Percentiles rank a stretch among this genome's conserved stretches.
Conservation (phyloP, 768 basidiomycete genomes). For the Russula dissimulans region DNA sequence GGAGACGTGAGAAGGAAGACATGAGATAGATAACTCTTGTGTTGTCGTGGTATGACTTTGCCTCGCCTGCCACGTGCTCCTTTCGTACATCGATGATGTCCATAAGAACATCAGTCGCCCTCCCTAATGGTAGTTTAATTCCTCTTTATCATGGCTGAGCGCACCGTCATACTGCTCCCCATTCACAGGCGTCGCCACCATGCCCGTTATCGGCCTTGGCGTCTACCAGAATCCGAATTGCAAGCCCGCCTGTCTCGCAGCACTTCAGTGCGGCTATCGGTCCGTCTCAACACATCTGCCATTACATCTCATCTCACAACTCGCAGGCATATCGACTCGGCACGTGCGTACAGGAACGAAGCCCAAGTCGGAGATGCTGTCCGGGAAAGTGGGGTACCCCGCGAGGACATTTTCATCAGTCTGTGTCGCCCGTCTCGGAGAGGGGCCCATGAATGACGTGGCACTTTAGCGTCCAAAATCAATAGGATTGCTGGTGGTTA, state of each 20-base stretch:
- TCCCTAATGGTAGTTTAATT: slow-evolving; percentile 5
- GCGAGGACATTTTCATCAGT: slow-evolving; percentile 69
- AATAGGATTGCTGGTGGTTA: slow-evolving; percentile 11
- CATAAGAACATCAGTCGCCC: not conserved
- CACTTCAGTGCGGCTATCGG: slow-evolving; percentile 61
- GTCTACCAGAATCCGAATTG: slow-evolving; percentile 61
- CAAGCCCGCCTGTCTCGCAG: slow-evolving; percentile 46
- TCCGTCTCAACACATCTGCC: slow-evolving; percentile 18
- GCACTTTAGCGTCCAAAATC: slow-evolving; percentile 16
- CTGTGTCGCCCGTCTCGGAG: slow-evolving; percentile 19
- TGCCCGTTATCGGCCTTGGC: slow-evolving; percentile 61
- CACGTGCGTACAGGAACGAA: slow-evolving; percentile 62
- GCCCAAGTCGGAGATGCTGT: slow-evolving; percentile 51
- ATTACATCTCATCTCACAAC: too few relatives aligned
- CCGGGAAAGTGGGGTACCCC: slow-evolving; percentile 42
- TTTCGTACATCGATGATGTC: not conserved
- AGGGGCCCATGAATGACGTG: not conserved
- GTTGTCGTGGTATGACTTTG: not conserved
- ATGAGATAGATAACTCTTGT: not conserved
- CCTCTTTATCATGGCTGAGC: slow-evolving; percentile 23
- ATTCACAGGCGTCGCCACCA: slow-evolving; percentile 36
- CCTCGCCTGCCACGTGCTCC: slow-evolving; percentile 2
- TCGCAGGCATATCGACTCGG: slow-evolving; percentile 62
- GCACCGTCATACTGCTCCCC: not conserved
- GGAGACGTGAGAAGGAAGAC: slow-evolving; percentile 67